These are phyloP conservation scores for Ceratobasidium sp. DNA, from an alignment of 1,284 basidiomycete genomes.

Conservation along the genomic window DNA sequence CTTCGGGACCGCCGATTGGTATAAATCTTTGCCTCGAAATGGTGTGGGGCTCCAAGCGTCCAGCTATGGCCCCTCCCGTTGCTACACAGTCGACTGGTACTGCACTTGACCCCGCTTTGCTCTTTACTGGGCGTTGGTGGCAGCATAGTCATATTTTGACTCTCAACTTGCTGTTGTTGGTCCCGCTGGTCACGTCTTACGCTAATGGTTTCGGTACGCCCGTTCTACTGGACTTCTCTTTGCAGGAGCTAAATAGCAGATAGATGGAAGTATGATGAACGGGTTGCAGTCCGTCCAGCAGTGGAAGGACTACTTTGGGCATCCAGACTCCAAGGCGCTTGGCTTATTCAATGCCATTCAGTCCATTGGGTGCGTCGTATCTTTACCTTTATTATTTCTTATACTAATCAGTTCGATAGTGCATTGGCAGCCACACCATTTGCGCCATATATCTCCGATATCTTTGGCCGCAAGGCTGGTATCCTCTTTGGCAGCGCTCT, in stretches of 20 bases:
- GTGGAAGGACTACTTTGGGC: slow-evolving; percentile 45
- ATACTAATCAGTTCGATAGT: slow-evolving; percentile 9
- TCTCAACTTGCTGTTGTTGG: slow-evolving; percentile 45
- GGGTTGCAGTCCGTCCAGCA: slow-evolving; percentile 45
- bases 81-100: neutral
- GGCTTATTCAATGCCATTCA: slow-evolving; percentile 83
- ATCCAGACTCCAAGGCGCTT: slow-evolving; percentile 52
- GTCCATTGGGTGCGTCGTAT: slow-evolving; percentile 51
- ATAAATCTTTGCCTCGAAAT: neutral
- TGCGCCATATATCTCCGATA: slow-evolving; percentile 51
- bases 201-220: slow-evolving; percentile 78
- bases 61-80: slow-evolving; percentile 35
- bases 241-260: neutral
- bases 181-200: slow-evolving; percentile 72
- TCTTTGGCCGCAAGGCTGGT: slow-evolving; percentile 50
- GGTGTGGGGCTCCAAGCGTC: slow-evolving; percentile 15
- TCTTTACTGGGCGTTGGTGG: slow-evolving; percentile 45
- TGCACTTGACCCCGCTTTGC: slow-evolving; percentile 29
- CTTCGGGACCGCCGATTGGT: slow-evolving; percentile 3
- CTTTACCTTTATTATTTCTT: neutral
- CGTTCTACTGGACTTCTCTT: neutral
- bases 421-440: slow-evolving; percentile 43
- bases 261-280: slow-evolving; percentile 49
- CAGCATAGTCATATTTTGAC: slow-evolving; percentile 43
- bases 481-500: slow-evolving; percentile 54